Evolutionary conservation across 352 stramenopile genomes (phyloP), one percentile per base, ranked within the genome.

Genomic region (Lagenidium giganteum): DNA sequence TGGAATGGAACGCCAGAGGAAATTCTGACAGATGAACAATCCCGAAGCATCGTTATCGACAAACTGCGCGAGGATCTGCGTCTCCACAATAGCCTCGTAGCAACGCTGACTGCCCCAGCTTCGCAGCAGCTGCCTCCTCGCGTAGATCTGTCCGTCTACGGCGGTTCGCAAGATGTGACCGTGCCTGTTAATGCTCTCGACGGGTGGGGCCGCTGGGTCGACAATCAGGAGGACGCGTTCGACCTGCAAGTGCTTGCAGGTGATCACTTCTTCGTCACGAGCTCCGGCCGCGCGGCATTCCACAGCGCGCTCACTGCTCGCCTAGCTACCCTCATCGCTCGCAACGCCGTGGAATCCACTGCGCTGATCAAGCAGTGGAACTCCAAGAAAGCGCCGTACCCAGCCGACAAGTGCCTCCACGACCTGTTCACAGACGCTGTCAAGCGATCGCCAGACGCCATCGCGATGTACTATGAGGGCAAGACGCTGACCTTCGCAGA

Each of bases 391-490:
- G 67, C 54, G 3, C 7, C 69, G 16, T 95, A 93, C 53, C 81
- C 83, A 1, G 59, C 70, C 4, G 66, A 78, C 20, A 70, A 77
- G 32, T 93, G 81, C 46, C 61, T 95, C 41, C 85, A 95, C 42
- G 72, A 90, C 29, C 62, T 91, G 54, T 95, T 95, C 21, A 50
- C 52, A 2, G 77, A 87, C 26, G 76, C 74, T 6, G 85, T 80
- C 7, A 64, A 62, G 41, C 64, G 69, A 9, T 72, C 78, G 23
- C 82, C 78, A 2, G 61, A 94, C 33, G 68, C 57, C 13, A 30
- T 85, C 37, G 84, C 84, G 1, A 59, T 95, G 13, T 65, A 79
- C 45, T 89, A 93, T 47, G 68, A 90, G 51, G 75, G 58, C 23
- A 62, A 57, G 29, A 74, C 61, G 21, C 50, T 90, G 23, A 90